Evolutionary conservation across 306 rosid species (phyloP).

Genomic region (Quercus suber): DNA sequence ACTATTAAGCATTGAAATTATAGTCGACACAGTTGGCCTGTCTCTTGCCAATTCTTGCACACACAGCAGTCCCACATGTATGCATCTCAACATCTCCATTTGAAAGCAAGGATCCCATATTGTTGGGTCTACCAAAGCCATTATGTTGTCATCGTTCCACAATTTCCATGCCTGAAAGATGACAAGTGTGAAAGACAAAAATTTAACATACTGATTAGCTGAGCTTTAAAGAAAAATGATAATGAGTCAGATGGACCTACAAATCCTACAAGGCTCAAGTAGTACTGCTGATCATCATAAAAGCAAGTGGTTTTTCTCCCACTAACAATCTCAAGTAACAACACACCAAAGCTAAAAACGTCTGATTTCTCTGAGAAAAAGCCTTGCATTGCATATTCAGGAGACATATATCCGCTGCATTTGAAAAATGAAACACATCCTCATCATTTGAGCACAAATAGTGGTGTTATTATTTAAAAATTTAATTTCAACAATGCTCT

Average conservation of each 20-base stretch:
- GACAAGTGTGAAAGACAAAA: too few species aligned
- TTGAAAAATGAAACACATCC: neutral
- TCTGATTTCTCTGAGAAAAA: conserved; percentile 36
- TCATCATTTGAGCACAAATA: neutral
- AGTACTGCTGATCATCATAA: conserved; percentile 13
- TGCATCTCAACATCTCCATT: conserved; percentile 34
- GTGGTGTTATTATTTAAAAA: too few species aligned
- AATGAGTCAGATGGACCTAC: conserved; percentile 1
- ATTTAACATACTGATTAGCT: too few species aligned
- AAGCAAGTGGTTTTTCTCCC: conserved; percentile 37
- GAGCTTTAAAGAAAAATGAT: too few species aligned
- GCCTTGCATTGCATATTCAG: conserved; percentile 37
- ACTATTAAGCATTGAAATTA: conserved; percentile 33
- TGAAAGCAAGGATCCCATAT: conserved; percentile 18
- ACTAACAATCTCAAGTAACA: conserved; percentile 30
- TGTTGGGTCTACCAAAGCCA: conserved; percentile 19
- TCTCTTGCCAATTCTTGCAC: conserved; percentile 39
- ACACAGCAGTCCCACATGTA: conserved; percentile 38
- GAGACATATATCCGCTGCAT: conserved; percentile 40
- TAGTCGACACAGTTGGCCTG: conserved; percentile 30
- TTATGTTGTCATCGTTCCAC: conserved; percentile 29
- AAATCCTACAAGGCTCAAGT: conserved; percentile 35
- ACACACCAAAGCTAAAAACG: conserved; percentile 34
- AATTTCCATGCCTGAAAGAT: conserved; percentile 37
- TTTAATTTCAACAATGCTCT: neutral